Evolutionary conservation across 2,329 filamentous ascomycete species (phyloP).

Genomic region (Claviceps africana): DNA sequence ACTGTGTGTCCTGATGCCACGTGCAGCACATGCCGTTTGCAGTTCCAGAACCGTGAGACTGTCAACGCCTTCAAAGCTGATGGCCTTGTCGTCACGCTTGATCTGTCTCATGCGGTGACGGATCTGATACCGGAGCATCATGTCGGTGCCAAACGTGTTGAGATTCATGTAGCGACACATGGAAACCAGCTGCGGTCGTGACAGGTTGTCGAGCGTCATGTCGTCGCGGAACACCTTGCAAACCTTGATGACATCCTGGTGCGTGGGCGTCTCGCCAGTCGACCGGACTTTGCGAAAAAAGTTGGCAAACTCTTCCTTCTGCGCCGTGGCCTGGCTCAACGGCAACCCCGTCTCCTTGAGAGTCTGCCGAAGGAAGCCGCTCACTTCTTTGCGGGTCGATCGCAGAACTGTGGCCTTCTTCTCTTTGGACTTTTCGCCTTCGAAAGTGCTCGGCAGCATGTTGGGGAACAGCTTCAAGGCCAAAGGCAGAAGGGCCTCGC

Average conservation of each 20-base stretch:
- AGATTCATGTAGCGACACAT: slow-evolving; percentile 99
- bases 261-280: slow-evolving; percentile 78
- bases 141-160: slow-evolving; percentile 91
- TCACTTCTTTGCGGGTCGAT: slow-evolving; percentile 84
- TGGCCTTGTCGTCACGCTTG: slow-evolving; percentile 92
- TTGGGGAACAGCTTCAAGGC: slow-evolving; percentile 94
- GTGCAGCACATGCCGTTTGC: slow-evolving; percentile 80
- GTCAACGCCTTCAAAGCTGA: slow-evolving; percentile 85
- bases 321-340: slow-evolving; percentile 67
- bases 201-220: slow-evolving; percentile 90
- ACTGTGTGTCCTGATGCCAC: slow-evolving; percentile 83
- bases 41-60: slow-evolving; percentile 86
- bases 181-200: slow-evolving; percentile 83
- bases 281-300: slow-evolving; percentile 95
- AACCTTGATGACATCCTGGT: slow-evolving; percentile 90
- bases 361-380: slow-evolving; percentile 74
- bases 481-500: slow-evolving; percentile 80
- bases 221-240: slow-evolving; percentile 99
- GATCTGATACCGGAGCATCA: slow-evolving; percentile 93
- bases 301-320: slow-evolving; percentile 84
- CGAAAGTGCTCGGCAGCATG: slow-evolving; percentile 91
- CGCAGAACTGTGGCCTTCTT: slow-evolving; percentile 71
- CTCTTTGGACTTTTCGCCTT: slow-evolving; percentile 81
- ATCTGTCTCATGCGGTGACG: slow-evolving; percentile 98
- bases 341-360: slow-evolving; percentile 88